These are phyloP conservation scores for Camellia lanceoleosa DNA, from an alignment of 148 eudicot genomes.

Conservation along the genomic window DNA sequence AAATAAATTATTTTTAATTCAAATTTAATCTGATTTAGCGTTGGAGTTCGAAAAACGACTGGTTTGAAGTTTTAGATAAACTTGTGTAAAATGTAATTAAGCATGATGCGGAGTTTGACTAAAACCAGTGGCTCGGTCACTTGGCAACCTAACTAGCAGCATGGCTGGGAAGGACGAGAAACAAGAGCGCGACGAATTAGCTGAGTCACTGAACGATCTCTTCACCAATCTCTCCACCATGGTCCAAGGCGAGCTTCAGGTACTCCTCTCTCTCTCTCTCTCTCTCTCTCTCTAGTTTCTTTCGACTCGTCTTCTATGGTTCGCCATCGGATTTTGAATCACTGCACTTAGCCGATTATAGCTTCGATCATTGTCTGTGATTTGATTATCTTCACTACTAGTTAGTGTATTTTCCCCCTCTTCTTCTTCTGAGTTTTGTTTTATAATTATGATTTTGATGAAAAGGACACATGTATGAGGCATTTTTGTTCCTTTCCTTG, in stretches of 20 bases:
- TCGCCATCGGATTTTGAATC: neutral
- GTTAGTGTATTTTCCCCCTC: neutral
- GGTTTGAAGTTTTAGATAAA: too few relatives aligned
- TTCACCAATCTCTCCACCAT: conserved; percentile 65
- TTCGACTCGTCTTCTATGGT: neutral
- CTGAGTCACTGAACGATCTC: conserved; percentile 67
- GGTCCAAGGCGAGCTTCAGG: conserved; percentile 87
- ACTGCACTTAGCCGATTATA: neutral
- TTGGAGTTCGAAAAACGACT: too few relatives aligned
- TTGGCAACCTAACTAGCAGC: neutral
- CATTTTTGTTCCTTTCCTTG: too few relatives aligned
- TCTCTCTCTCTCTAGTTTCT: neutral
- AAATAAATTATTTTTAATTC: too few relatives aligned
- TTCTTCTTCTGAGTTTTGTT: too few relatives aligned
- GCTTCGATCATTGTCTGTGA: neutral
- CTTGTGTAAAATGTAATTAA: too few relatives aligned
- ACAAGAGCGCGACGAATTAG: conserved; percentile 43
- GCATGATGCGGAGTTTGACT: too few relatives aligned
- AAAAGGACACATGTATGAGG: too few relatives aligned
- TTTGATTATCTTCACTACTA: neutral
- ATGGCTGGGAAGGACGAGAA: conserved; percentile 17
- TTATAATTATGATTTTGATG: too few relatives aligned
- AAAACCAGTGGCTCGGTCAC: neutral
- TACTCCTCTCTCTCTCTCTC: conserved; percentile 15
- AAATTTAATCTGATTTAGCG: too few relatives aligned